A percentile compares a stretch with the other conserved stretches of the same genome.
These are phyloP conservation scores for Copromyces sp. DNA, from an alignment of 495 filamentous ascomycete species.

Conservation along the genomic window DNA sequence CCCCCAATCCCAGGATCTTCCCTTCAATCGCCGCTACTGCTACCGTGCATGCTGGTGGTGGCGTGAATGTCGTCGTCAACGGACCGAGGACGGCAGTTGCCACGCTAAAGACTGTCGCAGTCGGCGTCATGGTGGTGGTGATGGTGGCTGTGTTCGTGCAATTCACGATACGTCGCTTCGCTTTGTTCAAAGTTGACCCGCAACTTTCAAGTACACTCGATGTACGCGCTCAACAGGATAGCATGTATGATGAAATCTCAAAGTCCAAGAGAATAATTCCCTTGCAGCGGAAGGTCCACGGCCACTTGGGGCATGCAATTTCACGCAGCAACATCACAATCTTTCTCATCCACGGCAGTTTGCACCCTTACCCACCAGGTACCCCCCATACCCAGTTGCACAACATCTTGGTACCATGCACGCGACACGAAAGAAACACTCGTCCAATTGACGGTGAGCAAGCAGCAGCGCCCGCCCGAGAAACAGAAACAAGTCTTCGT, in stretches of 20 bases:
- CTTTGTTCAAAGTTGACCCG: not conserved
- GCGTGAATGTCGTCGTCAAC: slow-evolving; percentile 26
- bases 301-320: not conserved
- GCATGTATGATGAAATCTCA: not conserved
- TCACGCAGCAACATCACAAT: not conserved
- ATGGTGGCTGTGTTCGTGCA: not conserved
- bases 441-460: not conserved
- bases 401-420: not conserved
- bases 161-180: not conserved
- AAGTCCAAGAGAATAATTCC: not conserved
- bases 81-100: slow-evolving; percentile 25
- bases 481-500: not conserved
- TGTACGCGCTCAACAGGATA: not conserved
- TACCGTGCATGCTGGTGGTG: slow-evolving; percentile 21
- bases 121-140: not conserved
- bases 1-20: slow-evolving; percentile 12
- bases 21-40: slow-evolving; percentile 13
- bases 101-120: not conserved
- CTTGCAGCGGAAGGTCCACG: not conserved
- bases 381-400: not conserved
- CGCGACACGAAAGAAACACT: not conserved
- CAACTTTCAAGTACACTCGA: not conserved
- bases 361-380: not conserved
- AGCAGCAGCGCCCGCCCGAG: not conserved
- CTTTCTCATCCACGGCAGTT: not conserved